Evolutionary conservation across 345 rosid species (phyloP).

Genomic region (Salix arbutifolia): DNA sequence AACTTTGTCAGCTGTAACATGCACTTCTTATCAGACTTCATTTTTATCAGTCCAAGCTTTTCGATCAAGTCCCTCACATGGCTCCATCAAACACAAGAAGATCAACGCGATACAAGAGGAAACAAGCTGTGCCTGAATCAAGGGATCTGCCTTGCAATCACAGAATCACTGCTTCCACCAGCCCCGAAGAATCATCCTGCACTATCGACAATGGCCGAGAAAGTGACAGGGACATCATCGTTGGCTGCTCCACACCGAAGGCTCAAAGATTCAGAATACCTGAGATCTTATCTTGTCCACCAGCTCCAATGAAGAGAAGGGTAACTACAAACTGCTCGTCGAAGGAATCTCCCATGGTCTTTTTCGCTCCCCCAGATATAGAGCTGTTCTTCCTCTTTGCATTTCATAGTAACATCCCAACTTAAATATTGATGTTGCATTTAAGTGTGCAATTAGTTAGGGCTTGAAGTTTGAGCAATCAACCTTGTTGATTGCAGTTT

Average conservation of each 20-base stretch:
- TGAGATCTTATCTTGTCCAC: conserved; percentile 25
- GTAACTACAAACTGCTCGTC: conserved; percentile 4
- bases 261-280: conserved; percentile 32
- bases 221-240: not conserved
- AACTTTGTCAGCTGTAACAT: not conserved
- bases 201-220: not conserved
- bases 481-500: not conserved
- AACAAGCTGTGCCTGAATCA: not conserved
- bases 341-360: conserved; percentile 17
- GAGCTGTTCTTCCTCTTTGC: conserved; percentile 41
- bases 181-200: not conserved
- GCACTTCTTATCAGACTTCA: not conserved
- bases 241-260: conserved; percentile 21
- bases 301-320: conserved; percentile 40
- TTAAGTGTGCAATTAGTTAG: no score
- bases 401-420: conserved; percentile 14
- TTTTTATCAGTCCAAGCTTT: not conserved
- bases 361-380: conserved; percentile 30
- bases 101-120: not conserved
- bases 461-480: not conserved
- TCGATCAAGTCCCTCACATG: not conserved
- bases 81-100: conserved; percentile 7
- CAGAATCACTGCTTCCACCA: not conserved
- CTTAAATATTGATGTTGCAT: not conserved
- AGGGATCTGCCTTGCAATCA: not conserved